Conservation (phyloP, 2,329 filamentous ascomycete species). For the Thielaviopsis cerberus region DNA sequence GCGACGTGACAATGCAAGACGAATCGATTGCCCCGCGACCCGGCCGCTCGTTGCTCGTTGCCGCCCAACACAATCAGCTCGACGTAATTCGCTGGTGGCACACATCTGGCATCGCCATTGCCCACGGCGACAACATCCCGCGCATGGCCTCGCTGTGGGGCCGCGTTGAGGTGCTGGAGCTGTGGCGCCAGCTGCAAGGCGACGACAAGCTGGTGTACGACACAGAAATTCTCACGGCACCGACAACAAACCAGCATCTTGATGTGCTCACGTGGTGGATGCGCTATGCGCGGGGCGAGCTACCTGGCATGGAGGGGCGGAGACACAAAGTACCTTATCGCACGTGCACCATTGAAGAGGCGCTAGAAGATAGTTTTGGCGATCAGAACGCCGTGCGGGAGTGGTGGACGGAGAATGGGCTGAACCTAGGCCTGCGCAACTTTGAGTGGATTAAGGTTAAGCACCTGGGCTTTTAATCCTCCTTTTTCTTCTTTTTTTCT, state of each 20-base stretch:
- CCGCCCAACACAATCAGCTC: slow-evolving; percentile 63
- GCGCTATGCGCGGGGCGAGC: slow-evolving; percentile 38
- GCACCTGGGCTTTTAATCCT: slow-evolving; percentile 31
- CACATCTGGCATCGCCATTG: slow-evolving; percentile 57
- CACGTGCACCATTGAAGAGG: slow-evolving; percentile 89
- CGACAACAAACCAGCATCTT: slow-evolving; percentile 72
- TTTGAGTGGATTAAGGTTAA: slow-evolving; percentile 81
- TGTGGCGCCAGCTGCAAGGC: slow-evolving; percentile 58
- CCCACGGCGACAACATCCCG: slow-evolving; percentile 63
- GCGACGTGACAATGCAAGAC: slow-evolving; percentile 43
- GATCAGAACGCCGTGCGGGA: slow-evolving; percentile 54
- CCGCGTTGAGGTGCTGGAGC: slow-evolving; percentile 63
- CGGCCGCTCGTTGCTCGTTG: slow-evolving; percentile 66
- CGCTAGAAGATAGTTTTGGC: slow-evolving; percentile 67
- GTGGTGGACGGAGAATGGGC: slow-evolving; percentile 77
- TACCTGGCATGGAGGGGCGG: slow-evolving; percentile 34
- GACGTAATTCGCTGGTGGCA: slow-evolving; percentile 79
- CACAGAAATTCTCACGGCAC: slow-evolving; percentile 64
- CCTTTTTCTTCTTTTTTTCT: neutral
- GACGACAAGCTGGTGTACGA: slow-evolving; percentile 54
- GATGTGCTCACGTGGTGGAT: slow-evolving; percentile 88
- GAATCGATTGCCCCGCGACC: slow-evolving; percentile 49
- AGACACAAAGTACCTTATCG: slow-evolving; percentile 70
- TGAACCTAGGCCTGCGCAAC: slow-evolving; percentile 64
- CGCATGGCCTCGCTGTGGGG: slow-evolving; percentile 73